Evolutionary conservation across 306 rosid genomes (phyloP), one percentile per base, ranked within the genome.

Genomic region (Glycine latifolia): DNA sequence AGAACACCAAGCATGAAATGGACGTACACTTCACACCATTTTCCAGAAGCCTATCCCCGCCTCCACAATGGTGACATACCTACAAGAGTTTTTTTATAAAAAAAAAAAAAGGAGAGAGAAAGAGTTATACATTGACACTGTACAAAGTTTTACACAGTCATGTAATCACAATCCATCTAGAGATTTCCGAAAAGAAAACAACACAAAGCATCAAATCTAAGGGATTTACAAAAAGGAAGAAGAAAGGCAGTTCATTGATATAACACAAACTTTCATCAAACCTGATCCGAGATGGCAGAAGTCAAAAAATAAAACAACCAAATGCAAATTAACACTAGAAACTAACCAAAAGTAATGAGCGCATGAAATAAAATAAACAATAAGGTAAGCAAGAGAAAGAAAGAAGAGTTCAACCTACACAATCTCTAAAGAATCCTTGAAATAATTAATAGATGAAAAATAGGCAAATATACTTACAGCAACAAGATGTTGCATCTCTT

Each of bases 1-100:
- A 93, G 60, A 95, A 93, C 83, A 95, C 97, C 46, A 87, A 81
- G 75, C 99, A 95, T 7, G 95, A 90, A 59, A 95, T 87, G 8
- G 99, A 95, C 47, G 90, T 91, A 87, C 98, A 95, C 85, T 90
- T 92, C 10, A 95, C 90, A 20, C 89, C 91, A 65, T 83, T 86
- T 79, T 89, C 97, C 63, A 89, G 73, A 66, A 91, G 84, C 86
- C 86, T 85, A 31, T 90, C 95, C 7, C 94, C 97, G 0, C 95
- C 98, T 80, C 94, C 98, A 78, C 98, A 95, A 77, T 95, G 97
- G 39, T 87, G 91, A 84, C 98, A 95, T 79, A 95, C 86, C 98
- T 94, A 86, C 83, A 82, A 73, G 62, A 60, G 65, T 37, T 50
- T 37, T 50, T 11, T 5, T 20, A n/a, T 20, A 20, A 20, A 0